Evolutionary conservation across 176 grass and related monocot species (phyloP).

Genomic region (Canna indica): DNA sequence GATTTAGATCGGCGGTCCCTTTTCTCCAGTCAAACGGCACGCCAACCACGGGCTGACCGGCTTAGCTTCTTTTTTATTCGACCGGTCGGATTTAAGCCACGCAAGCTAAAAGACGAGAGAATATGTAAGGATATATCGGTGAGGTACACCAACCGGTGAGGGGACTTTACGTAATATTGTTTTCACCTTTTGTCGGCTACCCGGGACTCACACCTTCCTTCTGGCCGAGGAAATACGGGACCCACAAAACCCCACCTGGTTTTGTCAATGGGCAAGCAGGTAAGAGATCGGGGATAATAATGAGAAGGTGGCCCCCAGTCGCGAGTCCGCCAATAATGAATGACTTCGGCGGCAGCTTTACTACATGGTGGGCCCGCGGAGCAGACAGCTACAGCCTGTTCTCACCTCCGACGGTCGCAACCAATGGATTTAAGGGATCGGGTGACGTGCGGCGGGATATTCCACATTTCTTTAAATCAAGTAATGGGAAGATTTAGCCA

Average conservation of each 20-base stretch:
- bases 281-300: not conserved
- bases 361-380: not conserved
- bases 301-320: not conserved
- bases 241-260: not conserved
- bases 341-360: not conserved
- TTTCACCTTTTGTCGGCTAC: too few species aligned
- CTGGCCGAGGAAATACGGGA: not conserved
- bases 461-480: not conserved
- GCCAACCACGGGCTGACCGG: not conserved
- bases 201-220: too few species aligned
- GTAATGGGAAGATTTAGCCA: not conserved
- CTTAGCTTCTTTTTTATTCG: not conserved
- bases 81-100: not conserved
- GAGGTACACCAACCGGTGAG: not conserved
- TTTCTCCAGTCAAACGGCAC: slow-evolving; percentile 4
- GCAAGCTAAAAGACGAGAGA: too few species aligned
- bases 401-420: not conserved
- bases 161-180: too few species aligned
- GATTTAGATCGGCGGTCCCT: not conserved
- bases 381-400: not conserved
- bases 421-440: not conserved
- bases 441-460: not conserved
- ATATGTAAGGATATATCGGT: not conserved
- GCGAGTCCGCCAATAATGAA: not conserved
- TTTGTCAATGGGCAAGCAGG: not conserved